Evolutionary conservation across 2,329 filamentous ascomycete genomes (phyloP), one percentile per base, ranked within the genome.

Genomic region (Calonectria naviculata): DNA sequence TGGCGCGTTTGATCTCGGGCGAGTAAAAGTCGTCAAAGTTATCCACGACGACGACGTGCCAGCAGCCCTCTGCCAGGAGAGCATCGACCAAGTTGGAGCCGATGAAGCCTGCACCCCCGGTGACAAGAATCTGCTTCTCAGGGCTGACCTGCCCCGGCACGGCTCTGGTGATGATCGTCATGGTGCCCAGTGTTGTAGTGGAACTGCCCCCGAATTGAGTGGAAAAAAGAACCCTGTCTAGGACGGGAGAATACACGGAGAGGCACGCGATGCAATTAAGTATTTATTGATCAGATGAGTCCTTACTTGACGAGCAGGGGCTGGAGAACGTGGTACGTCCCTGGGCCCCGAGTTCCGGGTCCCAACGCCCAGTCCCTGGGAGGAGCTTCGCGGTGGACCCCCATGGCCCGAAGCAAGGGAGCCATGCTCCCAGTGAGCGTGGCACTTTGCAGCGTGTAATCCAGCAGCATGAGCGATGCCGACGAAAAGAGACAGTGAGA

Each of bases 101-200:
- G 47, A 77, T 78, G 72, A 78, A 78, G 44, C 76, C 76, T 5
- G 76, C 76, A 38, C 76, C 76, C 34, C 75, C 74, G 8, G 76
- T 78, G 68, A 78, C 68, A 3, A 78, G 71, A 21, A 78, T 73
- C n/a, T 74, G 62, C 19, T 38, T 61, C 8, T 34, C 21, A 10
- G 44, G 8, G n/a, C 19, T 58, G 54, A 17, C n/a, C 6, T 29
- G 36, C 26, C 24, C 26, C 8, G 56, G 31, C 9, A 38, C 17
- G 12, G 36, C 44, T 31, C 38, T 36, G 19, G 56, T 61, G 24
- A 61, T 44, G 38, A 61, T 44, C 36, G 56, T 61, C 56, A 61
- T 61, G 36, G 10, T 61, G 24, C 3, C 36, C 19, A 61, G 28
- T 29, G 10, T 28, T 31, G 56, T 44, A 9, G 47, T 52, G 47